Evolutionary conservation across 805 yeast species (phyloP), one percentile per base, ranked within the genome.

Genomic region (Nakazawaea anatomiae): DNA sequence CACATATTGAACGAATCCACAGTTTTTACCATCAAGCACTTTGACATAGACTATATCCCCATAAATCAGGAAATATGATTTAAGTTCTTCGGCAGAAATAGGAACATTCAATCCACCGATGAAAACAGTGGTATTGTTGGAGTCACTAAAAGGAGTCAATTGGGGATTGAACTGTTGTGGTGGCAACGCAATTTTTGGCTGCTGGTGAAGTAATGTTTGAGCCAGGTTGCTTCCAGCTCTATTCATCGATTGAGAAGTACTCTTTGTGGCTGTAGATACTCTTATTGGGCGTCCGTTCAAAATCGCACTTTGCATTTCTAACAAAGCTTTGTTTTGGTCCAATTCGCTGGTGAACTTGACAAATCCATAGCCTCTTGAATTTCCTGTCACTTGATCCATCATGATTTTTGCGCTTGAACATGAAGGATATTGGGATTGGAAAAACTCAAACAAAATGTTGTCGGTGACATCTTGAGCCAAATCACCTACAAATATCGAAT

Each of bases 361-460:
- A 70, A 91, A 91, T 2, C 97, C 97, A 66, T 86, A 90, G 10
- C 96, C 96, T 61, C 87, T 83, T 6, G 92, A 79, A 46, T 75
- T 75, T 32, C 85, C 84, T 1, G 96, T 82, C 10, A 67, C 62
- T 39, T 81, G 83, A 65, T 90, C 96, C 46, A 77, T 65, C 83
- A 90, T 89, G 54, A 90, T 80, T 60, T 86, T 89, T 6, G 83
- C 94, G 57, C 85, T 83, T 48, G 82, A 76, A 49, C 89, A 81
- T 6, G 91, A 85, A 1, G 91, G 83, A 62, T 79, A 90, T 53
- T 81, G 77, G 5, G 80, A 67, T 54, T 80, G 82, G 68, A 91
- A 90, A 42, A 79, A 72, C 47, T 85, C 85, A 52, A 77, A 76
- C 28, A 90, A 70, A 39, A 74, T 71, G 12, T 76, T 72, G 54